Evolutionary conservation across 1,284 basidiomycete genomes (phyloP), one percentile per base, ranked within the genome.

Genomic region (Megacollybia platyphylla): DNA sequence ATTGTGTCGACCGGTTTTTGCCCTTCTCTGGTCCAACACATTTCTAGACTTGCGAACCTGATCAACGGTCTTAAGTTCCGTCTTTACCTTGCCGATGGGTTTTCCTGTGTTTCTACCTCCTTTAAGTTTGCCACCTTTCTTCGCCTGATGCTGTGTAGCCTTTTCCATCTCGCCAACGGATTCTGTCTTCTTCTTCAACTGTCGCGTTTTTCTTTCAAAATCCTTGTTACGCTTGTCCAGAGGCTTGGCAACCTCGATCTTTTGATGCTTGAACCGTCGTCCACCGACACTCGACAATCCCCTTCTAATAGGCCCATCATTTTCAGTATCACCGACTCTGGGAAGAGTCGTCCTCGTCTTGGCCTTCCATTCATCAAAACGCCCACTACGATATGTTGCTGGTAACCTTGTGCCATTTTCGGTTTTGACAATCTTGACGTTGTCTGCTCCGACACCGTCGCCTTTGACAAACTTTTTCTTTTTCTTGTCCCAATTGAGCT

Each of bases 401-500:
- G 96, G 96, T n/a, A 99, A 69, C 39, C 87, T 79, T 10, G 82
- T 79, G 1, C 96, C 96, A 49, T 83, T 91, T 61, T 99, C 96
- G 1, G 91, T 92, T 49, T 78, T 81, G 51, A 99, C 87, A 52
- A 98, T 71, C 62, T 97, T 97, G 53, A 94, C 73, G 59, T 97
- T 97, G 60, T 97, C 92, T 3, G 88, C 78, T 4, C 93, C 92
- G 27, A 69, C 71, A 7, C 87, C 87, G 34, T 81, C 80, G 5
- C 89, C 91, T 52, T 85, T 78, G 34, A 96, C 70, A 52, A 97
- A 97, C 54, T 87, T 91, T 60, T 97, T 97, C 64, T 91, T 94
- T 66, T 94, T 97, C 53, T 87, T 85, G 61, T 97, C 93, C 96
- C 96, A 99, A 32, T 60, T 78, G 46, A 85, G 57, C 37, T 81